A percentile compares a stretch with the other conserved stretches of the same genome.
These are phyloP conservation scores for Mrakia gelida DNA, from an alignment of 768 basidiomycete species.

Conservation along the genomic window DNA sequence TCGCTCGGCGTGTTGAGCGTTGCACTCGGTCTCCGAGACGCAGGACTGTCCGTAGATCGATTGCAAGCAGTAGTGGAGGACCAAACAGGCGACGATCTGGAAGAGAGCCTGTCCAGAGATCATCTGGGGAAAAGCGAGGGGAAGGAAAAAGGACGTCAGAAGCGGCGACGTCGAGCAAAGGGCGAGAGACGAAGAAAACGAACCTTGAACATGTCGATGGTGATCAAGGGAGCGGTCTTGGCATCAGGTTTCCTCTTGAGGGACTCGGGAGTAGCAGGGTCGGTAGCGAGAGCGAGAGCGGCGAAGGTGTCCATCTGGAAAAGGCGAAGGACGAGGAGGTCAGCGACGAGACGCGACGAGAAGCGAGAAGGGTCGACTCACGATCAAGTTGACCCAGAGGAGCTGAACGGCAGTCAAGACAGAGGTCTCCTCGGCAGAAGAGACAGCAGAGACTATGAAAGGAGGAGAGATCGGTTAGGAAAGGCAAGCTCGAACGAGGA, in stretches of 20 bases:
- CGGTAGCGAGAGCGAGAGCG: conserved; percentile 93
- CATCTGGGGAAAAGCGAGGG: conserved; percentile 48
- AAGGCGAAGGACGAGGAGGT: not conserved
- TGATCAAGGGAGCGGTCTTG: conserved; percentile 82
- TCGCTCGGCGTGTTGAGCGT: conserved; percentile 48
- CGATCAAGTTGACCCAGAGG: conserved; percentile 79
- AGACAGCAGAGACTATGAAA: conserved; percentile 65
- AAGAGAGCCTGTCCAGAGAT: conserved; percentile 84
- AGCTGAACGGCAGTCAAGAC: conserved; percentile 95
- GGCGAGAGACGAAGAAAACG: not conserved
- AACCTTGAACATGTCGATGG: conserved; percentile 85
- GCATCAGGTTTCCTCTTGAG: conserved; percentile 87
- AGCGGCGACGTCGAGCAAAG: not conserved
- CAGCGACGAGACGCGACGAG: not conserved
- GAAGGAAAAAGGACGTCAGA: not conserved
- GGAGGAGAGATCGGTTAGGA: not conserved
- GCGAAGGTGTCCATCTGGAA: conserved; percentile 63
- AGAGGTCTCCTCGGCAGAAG: conserved; percentile 67
- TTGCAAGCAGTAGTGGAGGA: conserved; percentile 82
- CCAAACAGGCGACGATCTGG: conserved; percentile 72
- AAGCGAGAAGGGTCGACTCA: not conserved
- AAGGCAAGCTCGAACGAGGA: not conserved
- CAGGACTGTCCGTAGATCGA: conserved; percentile 59
- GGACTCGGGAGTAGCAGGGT: conserved; percentile 70
- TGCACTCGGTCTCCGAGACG: conserved; percentile 42